phyloP scores from a whole-genome alignment of 106 monocot species.

The Dendrobium catenatum region DNA sequence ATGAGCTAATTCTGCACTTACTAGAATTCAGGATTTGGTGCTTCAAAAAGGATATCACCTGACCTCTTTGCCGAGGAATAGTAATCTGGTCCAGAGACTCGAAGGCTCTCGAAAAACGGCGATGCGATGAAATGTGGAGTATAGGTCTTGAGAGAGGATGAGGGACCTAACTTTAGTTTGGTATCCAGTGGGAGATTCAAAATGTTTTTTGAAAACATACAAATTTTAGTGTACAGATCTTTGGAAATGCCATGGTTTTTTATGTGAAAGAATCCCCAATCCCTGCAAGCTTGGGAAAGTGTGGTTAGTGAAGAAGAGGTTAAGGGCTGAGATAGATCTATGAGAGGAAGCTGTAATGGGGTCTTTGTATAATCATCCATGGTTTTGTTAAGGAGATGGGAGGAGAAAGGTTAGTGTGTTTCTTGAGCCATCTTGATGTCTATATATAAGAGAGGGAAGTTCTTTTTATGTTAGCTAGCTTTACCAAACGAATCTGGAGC shows the following conservation, averaged over 20 bases:
- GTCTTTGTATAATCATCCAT: background rate
- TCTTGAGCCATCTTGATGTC: too few species aligned
- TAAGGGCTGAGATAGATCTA: constrained; percentile 37
- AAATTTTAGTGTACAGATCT: constrained; percentile 16
- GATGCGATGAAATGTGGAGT: constrained; percentile 57
- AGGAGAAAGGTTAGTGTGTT: too few species aligned
- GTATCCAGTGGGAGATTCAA: constrained; percentile 22
- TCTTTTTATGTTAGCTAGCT: too few species aligned
- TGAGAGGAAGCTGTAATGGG: constrained; percentile 31
- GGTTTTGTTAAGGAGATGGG: background rate
- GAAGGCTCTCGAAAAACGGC: constrained; percentile 46
- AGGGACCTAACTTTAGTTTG: constrained; percentile 40
- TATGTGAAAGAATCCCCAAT: constrained; percentile 48
- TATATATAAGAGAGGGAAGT: too few species aligned
- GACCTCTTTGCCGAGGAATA: constrained; percentile 28
- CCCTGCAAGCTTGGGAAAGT: constrained; percentile 31
- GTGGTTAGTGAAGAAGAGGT: constrained; percentile 20
- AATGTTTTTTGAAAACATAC: constrained; percentile 6
- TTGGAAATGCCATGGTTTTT: constrained; percentile 53
- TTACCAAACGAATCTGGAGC: too few species aligned
- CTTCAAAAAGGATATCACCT: constrained; percentile 19
- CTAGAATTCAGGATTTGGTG: constrained; percentile 21
- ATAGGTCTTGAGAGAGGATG: constrained; percentile 19
- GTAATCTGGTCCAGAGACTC: constrained; percentile 42
- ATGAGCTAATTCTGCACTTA: background rate